Evolutionary conservation across 495 filamentous ascomycete species (phyloP), one percentile per base, ranked within the genome.

Genomic region (Lasiosphaeria hispida): DNA sequence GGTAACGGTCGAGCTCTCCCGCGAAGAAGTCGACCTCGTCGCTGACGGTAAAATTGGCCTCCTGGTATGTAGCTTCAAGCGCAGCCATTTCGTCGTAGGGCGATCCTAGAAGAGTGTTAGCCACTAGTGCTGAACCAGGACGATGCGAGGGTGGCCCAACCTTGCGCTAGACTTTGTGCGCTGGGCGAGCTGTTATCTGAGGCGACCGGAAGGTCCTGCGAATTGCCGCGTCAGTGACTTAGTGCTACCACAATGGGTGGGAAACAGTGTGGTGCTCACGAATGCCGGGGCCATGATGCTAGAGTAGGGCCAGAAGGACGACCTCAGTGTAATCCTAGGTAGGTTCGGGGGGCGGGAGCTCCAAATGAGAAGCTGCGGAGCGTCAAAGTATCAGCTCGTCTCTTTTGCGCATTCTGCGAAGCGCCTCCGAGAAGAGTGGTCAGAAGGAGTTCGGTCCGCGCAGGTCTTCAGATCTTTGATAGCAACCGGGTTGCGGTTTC

Each of bases 21-120:
- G 77, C 76, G 41, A 79, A 80, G 40, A 63, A 67, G 45, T 78
- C 74, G 53, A 78, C 75, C 44, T 77, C 77, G 10, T 72, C 67
- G 36, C 69, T 67, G 34, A 69, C 71, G 40, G 61, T 60, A 52
- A 72, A 60, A 49, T 47, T 59, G 63, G 51, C 62, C 40, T 64
- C 55, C 47, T 63, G 64, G 39, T 69, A 69, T 7, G 68, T 63
- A 10, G 57, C 50, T 45, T 68, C 63, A 44, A 69, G 62, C 10
- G 66, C 59, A 15, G 62, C 58, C 58, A 72, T 65, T 41, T 65
- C 59, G 15, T 68, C 62, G 5, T 62, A 44, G 23, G 49, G 13
- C 9, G 56, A 43, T 43, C 43, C 57, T 61, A 40, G 10, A 39
- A 9, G 19, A 10, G 34, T 19, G 59, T 62, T 48, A 68, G 57